Conservation (phyloP, 1,284 basidiomycete species). For the Austroboletus niveus region DNA sequence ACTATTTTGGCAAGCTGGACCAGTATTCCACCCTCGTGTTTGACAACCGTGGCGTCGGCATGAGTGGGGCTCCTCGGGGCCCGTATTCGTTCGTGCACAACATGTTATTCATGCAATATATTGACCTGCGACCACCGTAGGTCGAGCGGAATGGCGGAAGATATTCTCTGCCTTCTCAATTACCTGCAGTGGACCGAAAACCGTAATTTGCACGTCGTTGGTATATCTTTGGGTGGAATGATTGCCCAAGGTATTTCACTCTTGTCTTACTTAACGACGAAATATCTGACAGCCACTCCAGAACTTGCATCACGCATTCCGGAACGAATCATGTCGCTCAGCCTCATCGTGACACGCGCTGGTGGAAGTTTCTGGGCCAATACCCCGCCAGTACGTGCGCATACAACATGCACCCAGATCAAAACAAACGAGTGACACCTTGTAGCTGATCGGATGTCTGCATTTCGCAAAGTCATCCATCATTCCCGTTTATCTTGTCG, state of each 20-base stretch:
- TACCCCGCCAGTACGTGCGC: constrained; percentile 23
- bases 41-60: constrained; percentile 86
- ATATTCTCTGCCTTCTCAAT: constrained; percentile 68
- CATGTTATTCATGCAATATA: not conserved
- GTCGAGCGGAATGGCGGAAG: constrained; percentile 78
- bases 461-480: constrained; percentile 20
- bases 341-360: constrained; percentile 69
- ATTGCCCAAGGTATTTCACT: constrained; percentile 63
- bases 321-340: constrained; percentile 63
- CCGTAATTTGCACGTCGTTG: constrained; percentile 69
- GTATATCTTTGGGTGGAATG: constrained; percentile 85
- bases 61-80: constrained; percentile 68
- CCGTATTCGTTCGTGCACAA: constrained; percentile 53
- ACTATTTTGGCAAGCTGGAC: constrained; percentile 49
- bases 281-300: constrained; percentile 21
- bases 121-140: constrained; percentile 26
- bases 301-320: constrained; percentile 70
- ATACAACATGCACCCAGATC: not conserved
- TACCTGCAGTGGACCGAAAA: constrained; percentile 70
- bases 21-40: constrained; percentile 72
- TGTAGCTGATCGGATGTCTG: constrained; percentile 13
- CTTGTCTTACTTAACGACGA: not conserved
- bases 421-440: not conserved
- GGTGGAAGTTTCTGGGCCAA: constrained; percentile 32
- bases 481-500: not conserved